Percentiles rank a stretch among this genome's conserved stretches.
Evolutionary conservation across 2,329 filamentous ascomycete species (phyloP).

Genomic region (Fusarium robinianum): DNA sequence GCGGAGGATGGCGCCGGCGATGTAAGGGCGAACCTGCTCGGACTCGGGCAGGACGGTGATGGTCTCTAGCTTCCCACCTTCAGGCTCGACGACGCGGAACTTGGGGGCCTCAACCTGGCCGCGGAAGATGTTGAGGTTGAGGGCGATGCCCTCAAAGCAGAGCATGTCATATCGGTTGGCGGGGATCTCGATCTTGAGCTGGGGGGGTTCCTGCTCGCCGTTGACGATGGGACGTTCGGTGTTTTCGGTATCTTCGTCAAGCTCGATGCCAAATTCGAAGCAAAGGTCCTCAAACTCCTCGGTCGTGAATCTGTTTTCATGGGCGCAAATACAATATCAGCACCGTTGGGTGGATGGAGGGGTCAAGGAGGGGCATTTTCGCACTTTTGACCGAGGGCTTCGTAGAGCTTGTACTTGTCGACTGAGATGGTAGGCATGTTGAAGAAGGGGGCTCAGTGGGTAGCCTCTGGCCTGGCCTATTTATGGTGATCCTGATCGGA

Average conservation of each 20-base stretch:
- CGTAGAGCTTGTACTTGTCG: slow-evolving; percentile 94
- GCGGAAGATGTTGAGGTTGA: slow-evolving; percentile 95
- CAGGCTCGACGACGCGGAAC: slow-evolving; percentile 74
- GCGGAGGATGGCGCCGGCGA: slow-evolving; percentile 86
- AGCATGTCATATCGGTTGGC: slow-evolving; percentile 95
- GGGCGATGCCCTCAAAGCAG: slow-evolving; percentile 93
- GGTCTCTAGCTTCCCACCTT: slow-evolving; percentile 73
- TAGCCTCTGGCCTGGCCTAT: slow-evolving; percentile 29
- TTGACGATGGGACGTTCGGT: slow-evolving; percentile 73
- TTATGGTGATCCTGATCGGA: slow-evolving; percentile 21
- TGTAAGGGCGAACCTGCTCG: slow-evolving; percentile 78
- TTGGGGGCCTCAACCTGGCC: slow-evolving; percentile 76
- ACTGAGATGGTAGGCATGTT: slow-evolving; percentile 94
- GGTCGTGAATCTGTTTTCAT: slow-evolving; percentile 71
- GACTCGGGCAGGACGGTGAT: slow-evolving; percentile 81
- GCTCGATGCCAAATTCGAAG: slow-evolving; percentile 97
- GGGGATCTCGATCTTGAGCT: slow-evolving; percentile 97
- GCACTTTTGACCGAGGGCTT: slow-evolving; percentile 86
- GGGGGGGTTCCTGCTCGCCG: slow-evolving; percentile 82
- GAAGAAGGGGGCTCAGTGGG: slow-evolving; percentile 36
- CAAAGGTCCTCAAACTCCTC: slow-evolving; percentile 96
- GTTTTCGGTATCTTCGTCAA: slow-evolving; percentile 92
- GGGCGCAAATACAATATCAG: slow-evolving; percentile 26
- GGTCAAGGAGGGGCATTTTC: slow-evolving; percentile 36
- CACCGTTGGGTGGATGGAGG: slow-evolving; percentile 24